Conservation (phyloP, 768 basidiomycete species). For the Collybia mongolica region DNA sequence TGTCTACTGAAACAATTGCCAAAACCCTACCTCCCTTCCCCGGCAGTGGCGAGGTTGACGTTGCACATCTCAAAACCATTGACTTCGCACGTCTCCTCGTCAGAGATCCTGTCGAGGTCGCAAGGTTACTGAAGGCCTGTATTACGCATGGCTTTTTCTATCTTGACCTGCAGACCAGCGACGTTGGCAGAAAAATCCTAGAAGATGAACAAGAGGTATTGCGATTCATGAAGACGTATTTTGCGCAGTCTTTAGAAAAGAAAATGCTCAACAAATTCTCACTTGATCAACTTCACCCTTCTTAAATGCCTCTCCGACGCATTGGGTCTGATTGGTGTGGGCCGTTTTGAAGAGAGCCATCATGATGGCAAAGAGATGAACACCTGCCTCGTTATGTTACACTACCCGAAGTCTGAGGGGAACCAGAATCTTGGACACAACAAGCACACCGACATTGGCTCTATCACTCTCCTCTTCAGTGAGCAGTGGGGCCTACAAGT, state of each 20-base stretch:
- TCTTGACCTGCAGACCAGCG: not conserved
- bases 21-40: no score
- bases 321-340: not conserved
- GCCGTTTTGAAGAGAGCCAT: not conserved
- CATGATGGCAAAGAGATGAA: not conserved
- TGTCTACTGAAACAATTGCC: no score
- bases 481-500: not conserved
- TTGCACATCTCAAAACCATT: not conserved
- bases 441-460: constrained; percentile 1
- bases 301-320: not conserved
- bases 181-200: not conserved
- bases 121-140: not conserved
- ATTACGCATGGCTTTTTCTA: not conserved
- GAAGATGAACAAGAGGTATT: not conserved
- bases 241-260: not conserved
- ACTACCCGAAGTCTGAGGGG: not conserved
- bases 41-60: not conserved
- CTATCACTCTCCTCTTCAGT: not conserved
- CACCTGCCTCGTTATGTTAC: not conserved
- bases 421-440: not conserved
- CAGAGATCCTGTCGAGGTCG: not conserved
- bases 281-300: not conserved
- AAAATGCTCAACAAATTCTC: not conserved
- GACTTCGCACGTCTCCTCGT: not conserved
- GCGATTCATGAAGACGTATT: not conserved